Evolutionary conservation across 2,329 filamentous ascomycete species (phyloP).

Genomic region (Onygena corvina): DNA sequence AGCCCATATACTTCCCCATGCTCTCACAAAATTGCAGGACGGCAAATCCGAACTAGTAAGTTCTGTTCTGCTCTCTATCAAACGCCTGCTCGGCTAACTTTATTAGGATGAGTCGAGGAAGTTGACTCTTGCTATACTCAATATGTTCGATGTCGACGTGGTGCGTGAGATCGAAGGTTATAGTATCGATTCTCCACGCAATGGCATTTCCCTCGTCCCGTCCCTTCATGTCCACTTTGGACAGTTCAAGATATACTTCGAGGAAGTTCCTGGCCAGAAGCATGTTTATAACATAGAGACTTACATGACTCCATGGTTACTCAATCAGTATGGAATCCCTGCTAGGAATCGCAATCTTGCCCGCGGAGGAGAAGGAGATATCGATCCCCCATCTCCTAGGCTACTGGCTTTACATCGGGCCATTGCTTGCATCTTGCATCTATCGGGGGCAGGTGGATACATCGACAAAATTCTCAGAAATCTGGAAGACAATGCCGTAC

Average conservation of each 20-base stretch:
- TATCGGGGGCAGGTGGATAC: constrained; percentile 16
- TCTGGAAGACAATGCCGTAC: constrained; percentile 16
- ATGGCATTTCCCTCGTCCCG: constrained; percentile 28
- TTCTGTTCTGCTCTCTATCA: not conserved
- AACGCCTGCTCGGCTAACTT: not conserved
- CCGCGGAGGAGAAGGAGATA: constrained; percentile 19
- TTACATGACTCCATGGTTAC: constrained; percentile 14
- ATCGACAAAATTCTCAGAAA: constrained; percentile 17
- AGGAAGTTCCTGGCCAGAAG: constrained; percentile 1
- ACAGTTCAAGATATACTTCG: constrained; percentile 11
- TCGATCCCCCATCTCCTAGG: constrained; percentile 23
- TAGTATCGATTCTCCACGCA: constrained; percentile 31
- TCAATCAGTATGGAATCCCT: constrained; percentile 8
- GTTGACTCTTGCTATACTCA: constrained; percentile 28
- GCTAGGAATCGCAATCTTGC: constrained; percentile 14
- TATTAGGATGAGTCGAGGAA: constrained; percentile 19
- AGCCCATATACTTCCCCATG: constrained; percentile 18
- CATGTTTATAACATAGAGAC: constrained; percentile 23
- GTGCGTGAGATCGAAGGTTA: constrained; percentile 28
- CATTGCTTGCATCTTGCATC: constrained; percentile 20
- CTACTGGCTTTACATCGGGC: constrained; percentile 19
- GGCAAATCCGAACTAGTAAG: constrained; percentile 14
- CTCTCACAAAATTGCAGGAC: constrained; percentile 12
- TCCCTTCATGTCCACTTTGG: constrained; percentile 24
- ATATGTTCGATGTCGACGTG: constrained; percentile 34